These are phyloP conservation scores for Lactarius tabidus DNA, from an alignment of 768 basidiomycete genomes.

Conservation along the genomic window DNA sequence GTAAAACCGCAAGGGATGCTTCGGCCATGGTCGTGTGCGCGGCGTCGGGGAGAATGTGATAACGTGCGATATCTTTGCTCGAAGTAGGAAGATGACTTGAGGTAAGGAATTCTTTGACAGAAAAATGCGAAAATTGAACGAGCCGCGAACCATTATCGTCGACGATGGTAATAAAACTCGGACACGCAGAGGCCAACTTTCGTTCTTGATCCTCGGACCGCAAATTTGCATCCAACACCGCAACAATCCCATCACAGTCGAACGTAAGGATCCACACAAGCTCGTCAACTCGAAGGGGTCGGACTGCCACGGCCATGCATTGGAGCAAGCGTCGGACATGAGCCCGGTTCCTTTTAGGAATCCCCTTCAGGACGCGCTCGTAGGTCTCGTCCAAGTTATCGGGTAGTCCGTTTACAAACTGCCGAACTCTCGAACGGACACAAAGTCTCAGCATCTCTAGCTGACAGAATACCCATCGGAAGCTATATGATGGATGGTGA, in stretches of 20 bases:
- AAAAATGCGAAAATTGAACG: not conserved
- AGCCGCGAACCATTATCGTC: not conserved
- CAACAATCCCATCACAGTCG: not conserved
- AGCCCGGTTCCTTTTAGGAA: not conserved
- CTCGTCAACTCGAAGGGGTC: not conserved
- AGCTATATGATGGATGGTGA: not conserved
- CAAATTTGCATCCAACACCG: not conserved
- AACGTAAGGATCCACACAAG: not conserved
- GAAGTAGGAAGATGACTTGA: not conserved
- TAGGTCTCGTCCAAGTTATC: not conserved
- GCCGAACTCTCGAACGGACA: not conserved
- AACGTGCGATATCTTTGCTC: not conserved
- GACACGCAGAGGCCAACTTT: not conserved
- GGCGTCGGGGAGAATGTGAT: not conserved
- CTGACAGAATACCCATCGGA: not conserved
- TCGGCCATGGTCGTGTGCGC: not conserved
- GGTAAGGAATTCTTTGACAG: not conserved
- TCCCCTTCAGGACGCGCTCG: not conserved
- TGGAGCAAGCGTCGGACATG: not conserved
- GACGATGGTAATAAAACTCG: not conserved
- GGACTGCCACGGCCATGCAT: not conserved
- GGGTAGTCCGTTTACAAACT: not conserved
- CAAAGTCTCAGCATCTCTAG: not conserved
- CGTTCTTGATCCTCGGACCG: not conserved
- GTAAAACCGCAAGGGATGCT: not conserved